Evolutionary conservation across 306 rosid species (phyloP).

Genomic region (Citrullus amarus): DNA sequence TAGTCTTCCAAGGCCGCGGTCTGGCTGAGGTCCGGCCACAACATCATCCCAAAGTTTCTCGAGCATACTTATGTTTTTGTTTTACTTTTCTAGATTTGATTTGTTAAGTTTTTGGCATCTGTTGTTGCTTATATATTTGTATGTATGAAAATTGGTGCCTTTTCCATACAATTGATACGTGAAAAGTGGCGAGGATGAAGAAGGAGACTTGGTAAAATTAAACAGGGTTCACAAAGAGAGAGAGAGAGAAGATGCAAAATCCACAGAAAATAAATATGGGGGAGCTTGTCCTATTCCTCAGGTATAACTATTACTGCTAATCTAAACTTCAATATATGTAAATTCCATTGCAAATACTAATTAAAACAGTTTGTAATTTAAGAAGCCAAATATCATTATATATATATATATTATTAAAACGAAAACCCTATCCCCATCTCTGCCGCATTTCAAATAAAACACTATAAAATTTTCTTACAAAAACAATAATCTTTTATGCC

Average conservation of each 20-base stretch:
- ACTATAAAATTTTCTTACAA: no score
- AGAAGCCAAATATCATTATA: neutral
- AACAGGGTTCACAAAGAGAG: neutral
- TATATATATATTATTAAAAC: no score
- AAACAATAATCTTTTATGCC: no score
- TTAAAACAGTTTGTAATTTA: neutral
- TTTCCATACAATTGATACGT: no score
- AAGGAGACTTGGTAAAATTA: conserved; percentile 23
- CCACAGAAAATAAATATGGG: neutral
- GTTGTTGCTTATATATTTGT: neutral
- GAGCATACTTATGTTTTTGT: conserved; percentile 45
- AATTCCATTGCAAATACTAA: neutral
- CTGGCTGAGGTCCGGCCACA: conserved; percentile 79
- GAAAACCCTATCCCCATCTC: no score
- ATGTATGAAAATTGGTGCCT: neutral
- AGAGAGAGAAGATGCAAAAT: neutral
- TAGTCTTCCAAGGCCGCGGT: conserved; percentile 67
- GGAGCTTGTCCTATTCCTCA: conserved; percentile 30
- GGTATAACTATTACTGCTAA: neutral
- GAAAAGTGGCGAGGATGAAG: conserved; percentile 17
- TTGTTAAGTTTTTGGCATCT: neutral
- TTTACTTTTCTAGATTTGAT: neutral
- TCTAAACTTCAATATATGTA: neutral
- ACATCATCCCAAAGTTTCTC: conserved; percentile 87
- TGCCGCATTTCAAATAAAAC: no score